Percentiles rank a stretch among this genome's conserved stretches.
Evolutionary conservation across 495 filamentous ascomycete species (phyloP).

Genomic region (Hyaloscypha hepaticicola): DNA sequence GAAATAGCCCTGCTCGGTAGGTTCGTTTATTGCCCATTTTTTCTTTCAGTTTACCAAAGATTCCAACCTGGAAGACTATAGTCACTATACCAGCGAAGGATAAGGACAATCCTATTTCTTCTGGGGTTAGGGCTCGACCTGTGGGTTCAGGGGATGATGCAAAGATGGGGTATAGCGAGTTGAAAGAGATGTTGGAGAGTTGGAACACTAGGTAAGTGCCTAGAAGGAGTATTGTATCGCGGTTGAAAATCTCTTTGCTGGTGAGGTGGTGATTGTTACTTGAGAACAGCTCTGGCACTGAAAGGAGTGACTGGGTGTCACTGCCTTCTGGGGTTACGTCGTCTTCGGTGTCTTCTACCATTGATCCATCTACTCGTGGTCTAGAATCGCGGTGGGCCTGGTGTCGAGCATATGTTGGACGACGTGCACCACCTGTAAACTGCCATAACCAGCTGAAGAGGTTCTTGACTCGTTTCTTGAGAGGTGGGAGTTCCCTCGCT

Average conservation of each 20-base stretch:
- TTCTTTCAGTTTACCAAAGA: conserved; percentile 77
- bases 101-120: conserved; percentile 81
- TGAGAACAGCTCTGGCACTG: conserved; percentile 26
- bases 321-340: conserved; percentile 30
- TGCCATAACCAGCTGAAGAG: conserved; percentile 74
- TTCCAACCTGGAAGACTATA: conserved; percentile 82
- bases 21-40: conserved; percentile 82
- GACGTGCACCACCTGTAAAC: conserved; percentile 56
- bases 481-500: conserved; percentile 59
- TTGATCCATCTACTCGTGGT: conserved; percentile 32
- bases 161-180: conserved; percentile 62
- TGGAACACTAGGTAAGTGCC: conserved; percentile 32
- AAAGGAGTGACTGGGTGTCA: conserved; percentile 31
- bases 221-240: conserved; percentile 75
- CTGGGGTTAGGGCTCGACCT: conserved; percentile 71
- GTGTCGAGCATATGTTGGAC: conserved; percentile 57
- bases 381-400: conserved; percentile 18
- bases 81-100: conserved; percentile 81
- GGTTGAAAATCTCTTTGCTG: conserved; percentile 60
- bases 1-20: conserved; percentile 76
- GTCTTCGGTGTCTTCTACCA: conserved; percentile 38
- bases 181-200: conserved; percentile 33
- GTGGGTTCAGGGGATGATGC: conserved; percentile 68
- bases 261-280: conserved; percentile 42
- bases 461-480: conserved; percentile 55